Percentiles rank a stretch among this genome's conserved stretches.
Evolutionary conservation across 768 basidiomycete species (phyloP).

Genomic region (Rhodosporidiobolus sp.): DNA sequence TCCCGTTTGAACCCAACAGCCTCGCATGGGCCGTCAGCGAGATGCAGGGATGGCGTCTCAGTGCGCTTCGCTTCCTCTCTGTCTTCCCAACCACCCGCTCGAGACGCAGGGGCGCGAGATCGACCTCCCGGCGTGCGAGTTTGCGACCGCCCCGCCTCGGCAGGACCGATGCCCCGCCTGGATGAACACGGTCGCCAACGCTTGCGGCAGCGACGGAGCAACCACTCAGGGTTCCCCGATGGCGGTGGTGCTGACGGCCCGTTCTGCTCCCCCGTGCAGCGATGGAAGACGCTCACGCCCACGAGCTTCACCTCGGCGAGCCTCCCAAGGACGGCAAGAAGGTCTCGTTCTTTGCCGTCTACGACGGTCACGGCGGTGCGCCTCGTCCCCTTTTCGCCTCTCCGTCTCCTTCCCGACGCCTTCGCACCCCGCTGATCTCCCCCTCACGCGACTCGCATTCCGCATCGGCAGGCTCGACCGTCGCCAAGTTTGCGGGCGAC

Average conservation of each 20-base stretch:
- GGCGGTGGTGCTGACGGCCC: background rate
- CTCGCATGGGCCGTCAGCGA: conserved; percentile 73
- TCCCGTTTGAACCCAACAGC: conserved; percentile 2
- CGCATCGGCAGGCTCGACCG: conserved; percentile 62
- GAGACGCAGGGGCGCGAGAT: too few species aligned
- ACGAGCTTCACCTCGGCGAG: conserved; percentile 40
- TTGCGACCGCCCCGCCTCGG: too few species aligned
- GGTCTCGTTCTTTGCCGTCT: conserved; percentile 84
- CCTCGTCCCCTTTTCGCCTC: too few species aligned
- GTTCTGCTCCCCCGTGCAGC: conserved; percentile 54
- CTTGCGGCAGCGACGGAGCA: too few species aligned
- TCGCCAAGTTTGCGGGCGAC: conserved; percentile 81
- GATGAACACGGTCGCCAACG: too few species aligned
- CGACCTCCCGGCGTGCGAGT: too few species aligned
- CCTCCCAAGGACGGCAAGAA: conserved; percentile 28
- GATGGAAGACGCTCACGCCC: conserved; percentile 90
- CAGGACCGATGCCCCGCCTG: too few species aligned
- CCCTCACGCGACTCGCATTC: background rate
- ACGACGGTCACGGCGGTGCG: conserved; percentile 96
- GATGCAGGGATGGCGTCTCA: conserved; percentile 99
- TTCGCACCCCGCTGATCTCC: background rate
- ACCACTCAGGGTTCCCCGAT: too few species aligned
- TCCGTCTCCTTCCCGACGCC: background rate
- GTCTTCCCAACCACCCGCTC: background rate
- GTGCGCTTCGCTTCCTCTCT: conserved; percentile 58